These are phyloP conservation scores for Wickerhamomyces hampshirensis DNA, from an alignment of 805 yeast genomes.

Conservation along the genomic window DNA sequence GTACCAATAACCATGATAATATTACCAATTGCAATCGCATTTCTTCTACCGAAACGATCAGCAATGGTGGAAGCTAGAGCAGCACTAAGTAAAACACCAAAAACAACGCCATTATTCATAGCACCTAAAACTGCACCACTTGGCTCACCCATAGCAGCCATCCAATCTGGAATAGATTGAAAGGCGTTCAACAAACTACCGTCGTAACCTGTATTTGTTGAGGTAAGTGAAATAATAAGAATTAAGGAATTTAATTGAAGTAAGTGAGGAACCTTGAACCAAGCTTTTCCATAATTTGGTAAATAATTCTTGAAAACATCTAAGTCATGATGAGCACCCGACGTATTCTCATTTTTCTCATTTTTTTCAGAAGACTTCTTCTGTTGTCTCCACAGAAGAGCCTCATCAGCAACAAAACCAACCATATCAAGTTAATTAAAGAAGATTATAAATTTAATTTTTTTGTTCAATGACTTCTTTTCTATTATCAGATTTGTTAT, in stretches of 20 bases:
- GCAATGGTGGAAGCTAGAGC: slow-evolving; percentile 24
- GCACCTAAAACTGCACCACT: slow-evolving; percentile 37
- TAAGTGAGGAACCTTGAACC: slow-evolving; percentile 36
- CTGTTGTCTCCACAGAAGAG: no score
- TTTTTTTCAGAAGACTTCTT: no score
- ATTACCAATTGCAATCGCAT: slow-evolving; percentile 22
- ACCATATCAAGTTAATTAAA: no score
- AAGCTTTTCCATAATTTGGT: slow-evolving; percentile 26
- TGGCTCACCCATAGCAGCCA: slow-evolving; percentile 34
- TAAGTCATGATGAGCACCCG: no score
- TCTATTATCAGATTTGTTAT: no score
- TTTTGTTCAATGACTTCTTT: no score
- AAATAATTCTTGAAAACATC: slow-evolving; percentile 19
- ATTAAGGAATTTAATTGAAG: slow-evolving; percentile 32
- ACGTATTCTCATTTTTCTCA: no score
- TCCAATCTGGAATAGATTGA: slow-evolving; percentile 41
- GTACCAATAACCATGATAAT: slow-evolving; percentile 23
- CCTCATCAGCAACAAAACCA: no score
- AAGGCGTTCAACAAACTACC: slow-evolving; percentile 47
- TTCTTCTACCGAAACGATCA: slow-evolving; percentile 40
- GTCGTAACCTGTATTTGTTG: slow-evolving; percentile 46
- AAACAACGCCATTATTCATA: slow-evolving; percentile 35
- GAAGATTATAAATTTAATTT: no score
- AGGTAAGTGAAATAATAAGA: slow-evolving; percentile 38
- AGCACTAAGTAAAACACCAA: slow-evolving; percentile 35